Conservation (phyloP, 2,329 filamentous ascomycete species). For the Chaetothyriales sp. region DNA sequence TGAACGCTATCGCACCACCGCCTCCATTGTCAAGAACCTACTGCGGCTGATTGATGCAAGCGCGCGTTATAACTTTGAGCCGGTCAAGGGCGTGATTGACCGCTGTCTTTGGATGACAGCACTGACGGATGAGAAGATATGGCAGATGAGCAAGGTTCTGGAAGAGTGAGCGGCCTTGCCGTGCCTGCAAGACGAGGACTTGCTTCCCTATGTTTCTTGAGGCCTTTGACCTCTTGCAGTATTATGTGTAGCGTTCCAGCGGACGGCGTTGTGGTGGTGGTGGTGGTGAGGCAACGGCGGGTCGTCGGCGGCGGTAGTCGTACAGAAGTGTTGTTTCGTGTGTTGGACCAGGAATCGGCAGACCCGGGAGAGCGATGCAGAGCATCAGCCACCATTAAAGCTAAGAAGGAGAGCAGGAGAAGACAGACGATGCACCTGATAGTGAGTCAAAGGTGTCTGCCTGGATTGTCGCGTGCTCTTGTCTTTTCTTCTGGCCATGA, state of each 20-base stretch:
- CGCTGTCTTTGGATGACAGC: conserved; percentile 51
- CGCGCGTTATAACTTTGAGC: conserved; percentile 44
- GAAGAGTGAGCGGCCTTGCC: conserved; percentile 14
- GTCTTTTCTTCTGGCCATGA: neutral
- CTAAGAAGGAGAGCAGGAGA: neutral
- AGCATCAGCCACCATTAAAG: neutral
- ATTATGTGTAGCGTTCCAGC: neutral
- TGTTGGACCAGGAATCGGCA: neutral
- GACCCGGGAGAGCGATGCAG: neutral
- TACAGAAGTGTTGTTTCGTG: neutral
- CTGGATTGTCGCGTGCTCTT: neutral
- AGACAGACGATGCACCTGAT: neutral
- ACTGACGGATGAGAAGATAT: conserved; percentile 43
- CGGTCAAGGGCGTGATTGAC: conserved; percentile 43
- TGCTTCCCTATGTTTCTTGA: neutral
- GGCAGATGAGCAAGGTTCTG: conserved; percentile 29
- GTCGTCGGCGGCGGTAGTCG: neutral
- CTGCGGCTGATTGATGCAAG: conserved; percentile 49
- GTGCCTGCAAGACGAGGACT: neutral
- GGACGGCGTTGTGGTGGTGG: neutral
- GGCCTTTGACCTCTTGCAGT: neutral
- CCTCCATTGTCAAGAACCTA: conserved; percentile 48
- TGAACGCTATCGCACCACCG: conserved; percentile 50
- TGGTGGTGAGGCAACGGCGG: neutral
- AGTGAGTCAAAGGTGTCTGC: neutral